These are phyloP conservation scores for Fusarium burgessii DNA, from an alignment of 2,329 filamentous ascomycete genomes.

Conservation along the genomic window DNA sequence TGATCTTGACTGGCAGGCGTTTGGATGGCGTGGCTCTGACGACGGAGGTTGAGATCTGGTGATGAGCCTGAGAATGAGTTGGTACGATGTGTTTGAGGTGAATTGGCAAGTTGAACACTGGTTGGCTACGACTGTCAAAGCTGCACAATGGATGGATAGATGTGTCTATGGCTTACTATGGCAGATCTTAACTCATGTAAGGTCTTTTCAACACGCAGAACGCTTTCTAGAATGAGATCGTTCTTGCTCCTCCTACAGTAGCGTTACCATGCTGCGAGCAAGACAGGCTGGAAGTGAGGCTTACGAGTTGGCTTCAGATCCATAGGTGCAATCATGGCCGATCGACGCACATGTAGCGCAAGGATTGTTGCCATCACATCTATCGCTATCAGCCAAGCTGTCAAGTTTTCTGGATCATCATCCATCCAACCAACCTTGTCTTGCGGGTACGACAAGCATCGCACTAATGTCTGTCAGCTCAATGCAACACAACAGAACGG, in stretches of 20 bases:
- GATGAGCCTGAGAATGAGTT: constrained; percentile 44
- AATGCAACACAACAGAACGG: neutral
- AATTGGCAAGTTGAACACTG: constrained; percentile 20
- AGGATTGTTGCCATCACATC: constrained; percentile 62
- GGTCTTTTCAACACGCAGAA: constrained; percentile 60
- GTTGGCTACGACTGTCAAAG: constrained; percentile 18
- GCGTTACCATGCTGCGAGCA: constrained; percentile 5
- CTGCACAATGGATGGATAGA: no score
- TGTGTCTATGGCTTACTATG: constrained; percentile 49
- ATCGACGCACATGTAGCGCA: constrained; percentile 55
- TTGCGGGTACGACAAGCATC: constrained; percentile 61
- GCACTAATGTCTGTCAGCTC: constrained; percentile 51
- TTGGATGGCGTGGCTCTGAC: constrained; percentile 43
- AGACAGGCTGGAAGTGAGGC: constrained; percentile 15
- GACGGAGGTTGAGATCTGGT: constrained; percentile 33
- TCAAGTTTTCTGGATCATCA: neutral
- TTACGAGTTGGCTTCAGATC: constrained; percentile 59
- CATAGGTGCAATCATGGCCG: constrained; percentile 56
- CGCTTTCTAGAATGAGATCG: constrained; percentile 64
- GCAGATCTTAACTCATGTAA: constrained; percentile 59
- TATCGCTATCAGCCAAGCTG: constrained; percentile 40
- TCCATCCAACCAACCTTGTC: constrained; percentile 61
- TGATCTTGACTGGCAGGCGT: constrained; percentile 39
- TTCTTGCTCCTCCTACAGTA: constrained; percentile 59
- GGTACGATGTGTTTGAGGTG: constrained; percentile 31